These are phyloP conservation scores for Zygosaccharomyces sapae DNA, from an alignment of 1,139 yeast genomes.

Conservation along the genomic window DNA sequence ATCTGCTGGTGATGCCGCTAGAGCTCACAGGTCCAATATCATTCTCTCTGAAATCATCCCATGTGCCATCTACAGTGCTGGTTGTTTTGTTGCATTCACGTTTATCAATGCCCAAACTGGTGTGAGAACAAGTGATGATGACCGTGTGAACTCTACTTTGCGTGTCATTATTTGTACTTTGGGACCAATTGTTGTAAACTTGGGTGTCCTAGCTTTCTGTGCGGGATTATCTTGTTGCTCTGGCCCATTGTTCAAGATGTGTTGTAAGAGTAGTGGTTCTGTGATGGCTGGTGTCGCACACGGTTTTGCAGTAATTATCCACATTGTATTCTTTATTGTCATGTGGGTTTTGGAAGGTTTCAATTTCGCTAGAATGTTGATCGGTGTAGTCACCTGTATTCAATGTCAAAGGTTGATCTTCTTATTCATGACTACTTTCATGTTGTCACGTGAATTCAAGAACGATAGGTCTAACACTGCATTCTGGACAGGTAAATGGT, in stretches of 20 bases:
- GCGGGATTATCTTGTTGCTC: constrained; percentile 90
- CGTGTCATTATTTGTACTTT: constrained; percentile 85
- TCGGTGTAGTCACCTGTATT: constrained; percentile 81
- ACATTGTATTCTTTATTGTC: constrained; percentile 80
- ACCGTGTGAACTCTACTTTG: constrained; percentile 69
- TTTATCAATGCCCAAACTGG: constrained; percentile 97
- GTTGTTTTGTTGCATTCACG: constrained; percentile 85
- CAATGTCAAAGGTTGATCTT: constrained; percentile 85
- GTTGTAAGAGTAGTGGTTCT: constrained; percentile 97
- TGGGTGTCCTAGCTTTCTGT: constrained; percentile 76
- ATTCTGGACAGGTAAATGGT: constrained; percentile 99
- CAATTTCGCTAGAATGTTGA: constrained; percentile 77
- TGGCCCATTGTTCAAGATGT: constrained; percentile 89
- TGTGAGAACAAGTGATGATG: constrained; percentile 50
- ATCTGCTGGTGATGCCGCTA: constrained; percentile 88
- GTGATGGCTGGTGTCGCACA: constrained; percentile 97
- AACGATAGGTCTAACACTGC: constrained; percentile 96
- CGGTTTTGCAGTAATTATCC: constrained; percentile 84
- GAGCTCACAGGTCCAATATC: constrained; percentile 89
- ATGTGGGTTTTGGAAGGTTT: constrained; percentile 98
- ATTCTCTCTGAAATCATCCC: constrained; percentile 85
- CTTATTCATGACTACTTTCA: constrained; percentile 72
- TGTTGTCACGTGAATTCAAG: constrained; percentile 95
- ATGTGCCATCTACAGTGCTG: constrained; percentile 80
- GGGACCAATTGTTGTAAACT: constrained; percentile 86